Base-by-base conservation (phyloP, 805 yeast genomes). In the Myxozyma kluyveri region DNA sequence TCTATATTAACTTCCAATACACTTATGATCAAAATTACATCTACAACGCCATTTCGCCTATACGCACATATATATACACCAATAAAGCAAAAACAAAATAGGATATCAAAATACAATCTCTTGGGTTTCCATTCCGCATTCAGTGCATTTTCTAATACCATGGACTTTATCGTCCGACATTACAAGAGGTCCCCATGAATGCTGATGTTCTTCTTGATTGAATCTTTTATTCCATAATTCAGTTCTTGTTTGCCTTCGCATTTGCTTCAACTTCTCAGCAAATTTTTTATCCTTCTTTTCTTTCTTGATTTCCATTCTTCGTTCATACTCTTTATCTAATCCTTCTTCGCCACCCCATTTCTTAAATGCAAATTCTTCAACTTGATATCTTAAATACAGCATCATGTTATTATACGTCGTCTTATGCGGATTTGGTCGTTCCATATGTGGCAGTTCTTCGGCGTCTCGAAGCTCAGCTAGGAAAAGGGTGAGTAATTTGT, bases 261-360 rank as follows among this genome's bases (percentile, higher is more conserved):
- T 91, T 62, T 90, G 95, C 60, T 76, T 75, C 64, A 93, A 72
- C 63, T 85, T 83, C n/a, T 77, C 77, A 58, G 86, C 82, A 67
- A 87, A 93, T 67, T 82, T 82, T 63, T 82, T 82, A 57, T 89
- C 96, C 54, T 86, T 77, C 47, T 96, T 73, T 51, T 80, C 78
- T 18, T 87, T 74, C 56, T 87, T 81, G 64, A 79, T 76, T 44
- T 76, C 80, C 67, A 88, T 96, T 29, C 99, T 72, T 46, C 88
- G 69, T 59, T 87, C 86, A 87, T 95, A 93, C 67, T 93, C 99
- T n/a, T 77, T 77, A 67, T 93, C 99, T 36, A 93, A 69, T 0
- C 86, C 88, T 49, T 88, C 96, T 7, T 83, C 78, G 1, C 95
- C 84, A 0, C 93, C 95, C 99, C 99, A 93, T 69, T 93, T 91